phyloP scores from a whole-genome alignment of 495 filamentous ascomycete species.

The Daldinia grandis region DNA sequence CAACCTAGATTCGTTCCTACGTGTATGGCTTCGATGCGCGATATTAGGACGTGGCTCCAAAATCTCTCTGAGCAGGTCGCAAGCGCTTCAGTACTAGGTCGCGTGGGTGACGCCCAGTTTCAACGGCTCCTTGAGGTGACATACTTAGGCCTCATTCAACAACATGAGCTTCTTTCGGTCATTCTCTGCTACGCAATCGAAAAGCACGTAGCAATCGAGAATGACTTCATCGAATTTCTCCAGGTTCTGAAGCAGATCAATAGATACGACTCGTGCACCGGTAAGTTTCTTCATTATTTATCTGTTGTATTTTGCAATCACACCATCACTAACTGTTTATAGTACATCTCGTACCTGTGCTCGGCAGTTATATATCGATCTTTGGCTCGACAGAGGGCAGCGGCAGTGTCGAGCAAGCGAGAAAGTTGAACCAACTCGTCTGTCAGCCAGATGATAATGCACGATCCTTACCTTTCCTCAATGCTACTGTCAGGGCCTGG shows the following conservation, averaged over 20 bases:
- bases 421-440: conserved; percentile 72
- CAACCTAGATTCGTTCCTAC: conserved; percentile 64
- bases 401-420: conserved; percentile 67
- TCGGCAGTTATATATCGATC: conserved; percentile 74
- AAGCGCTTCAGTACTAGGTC: conserved; percentile 72
- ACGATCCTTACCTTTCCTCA: conserved; percentile 76
- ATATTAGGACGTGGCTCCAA: conserved; percentile 76
- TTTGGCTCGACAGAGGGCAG: conserved; percentile 77
- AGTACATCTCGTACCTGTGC: conserved; percentile 82
- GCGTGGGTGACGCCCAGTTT: conserved; percentile 68
- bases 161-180: conserved; percentile 87
- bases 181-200: conserved; percentile 81
- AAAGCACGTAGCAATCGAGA: conserved; percentile 68
- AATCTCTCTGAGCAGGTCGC: conserved; percentile 75
- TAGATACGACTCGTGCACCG: conserved; percentile 41
- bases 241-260: conserved; percentile 64
- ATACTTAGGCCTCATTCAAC: conserved; percentile 73
- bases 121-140: conserved; percentile 79
- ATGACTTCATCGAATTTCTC: conserved; percentile 77
- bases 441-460: conserved; percentile 67
- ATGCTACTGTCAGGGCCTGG: conserved; percentile 76
- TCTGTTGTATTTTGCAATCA: neutral
- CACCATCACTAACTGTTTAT: conserved; percentile 43
- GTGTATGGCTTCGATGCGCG: conserved; percentile 75
- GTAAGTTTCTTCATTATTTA: conserved; percentile 26